A percentile compares a stretch with the other conserved stretches of the same genome.
Evolutionary conservation across 345 rosid species (phyloP).

Genomic region (Gossypium rotundifolium): DNA sequence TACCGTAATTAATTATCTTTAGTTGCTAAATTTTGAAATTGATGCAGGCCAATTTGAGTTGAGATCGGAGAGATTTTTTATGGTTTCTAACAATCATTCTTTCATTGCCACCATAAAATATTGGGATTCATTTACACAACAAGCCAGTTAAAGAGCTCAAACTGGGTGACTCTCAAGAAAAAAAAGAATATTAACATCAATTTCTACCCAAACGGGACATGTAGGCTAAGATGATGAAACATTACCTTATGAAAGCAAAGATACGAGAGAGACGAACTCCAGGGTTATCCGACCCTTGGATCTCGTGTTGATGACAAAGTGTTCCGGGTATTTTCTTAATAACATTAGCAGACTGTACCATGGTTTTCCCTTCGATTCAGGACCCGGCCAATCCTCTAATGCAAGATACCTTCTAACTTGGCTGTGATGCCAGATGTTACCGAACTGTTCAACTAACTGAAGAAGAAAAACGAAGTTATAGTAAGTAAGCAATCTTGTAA

Average conservation of each 20-base stretch:
- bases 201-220: not conserved
- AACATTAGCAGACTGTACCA: conserved; percentile 85
- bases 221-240: not conserved
- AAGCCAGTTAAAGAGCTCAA: not conserved
- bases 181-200: not conserved
- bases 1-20: too few relatives aligned
- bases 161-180: not conserved
- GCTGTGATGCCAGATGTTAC: conserved; percentile 81
- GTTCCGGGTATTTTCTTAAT: conserved; percentile 83
- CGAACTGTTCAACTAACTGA: conserved; percentile 68
- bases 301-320: conserved; percentile 86
- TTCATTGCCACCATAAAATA: not conserved
- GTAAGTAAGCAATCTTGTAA: not conserved
- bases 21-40: too few relatives aligned
- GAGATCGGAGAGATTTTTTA: too few relatives aligned
- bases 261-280: conserved; percentile 90
- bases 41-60: too few relatives aligned
- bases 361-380: conserved; percentile 84
- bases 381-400: conserved; percentile 66
- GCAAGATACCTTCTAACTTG: conserved; percentile 78
- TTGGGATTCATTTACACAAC: not conserved
- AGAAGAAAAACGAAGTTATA: conserved; percentile 7
- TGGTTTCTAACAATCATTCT: not conserved
- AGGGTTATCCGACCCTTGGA: conserved; percentile 66
- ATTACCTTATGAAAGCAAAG: conserved; percentile 32